Evolutionary conservation across 495 filamentous ascomycete species (phyloP).

Genomic region (Chaetomium cochliodes): DNA sequence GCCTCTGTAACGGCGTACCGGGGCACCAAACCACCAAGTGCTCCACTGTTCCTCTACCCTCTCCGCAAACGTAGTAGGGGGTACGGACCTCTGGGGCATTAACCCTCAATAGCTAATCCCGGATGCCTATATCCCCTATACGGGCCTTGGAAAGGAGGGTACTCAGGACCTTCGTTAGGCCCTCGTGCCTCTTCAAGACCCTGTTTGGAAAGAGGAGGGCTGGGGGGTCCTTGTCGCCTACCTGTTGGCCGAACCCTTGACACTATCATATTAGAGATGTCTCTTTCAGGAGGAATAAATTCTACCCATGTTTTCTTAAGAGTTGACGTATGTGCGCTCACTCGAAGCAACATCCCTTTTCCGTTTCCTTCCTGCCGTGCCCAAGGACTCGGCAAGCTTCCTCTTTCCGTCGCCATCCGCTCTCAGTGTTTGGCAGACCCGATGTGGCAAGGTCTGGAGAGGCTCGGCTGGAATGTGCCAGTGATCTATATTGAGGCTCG

Average conservation of each 20-base stretch:
- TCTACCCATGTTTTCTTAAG: not conserved
- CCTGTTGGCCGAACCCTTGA: not conserved
- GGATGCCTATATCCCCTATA: conserved; percentile 12
- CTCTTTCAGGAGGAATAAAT: no score
- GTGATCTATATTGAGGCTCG: not conserved
- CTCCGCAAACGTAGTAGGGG: not conserved
- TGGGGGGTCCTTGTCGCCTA: conserved; percentile 2
- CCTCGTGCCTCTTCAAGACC: not conserved
- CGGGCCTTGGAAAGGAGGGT: conserved; percentile 1
- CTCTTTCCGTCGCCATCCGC: not conserved
- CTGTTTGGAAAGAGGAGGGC: not conserved
- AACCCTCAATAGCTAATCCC: conserved; percentile 1
- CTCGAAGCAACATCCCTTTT: not conserved
- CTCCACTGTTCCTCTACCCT: conserved; percentile 7
- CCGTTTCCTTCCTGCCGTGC: not conserved
- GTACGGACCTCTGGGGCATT: conserved; percentile 4
- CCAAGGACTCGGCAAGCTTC: not conserved
- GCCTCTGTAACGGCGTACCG: not conserved
- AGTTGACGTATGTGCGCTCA: not conserved
- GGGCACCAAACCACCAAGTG: conserved; percentile 5
- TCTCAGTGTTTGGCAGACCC: not conserved
- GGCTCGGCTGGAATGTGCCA: conserved; percentile 5
- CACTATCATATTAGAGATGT: no score
- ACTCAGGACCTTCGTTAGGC: conserved; percentile 7
- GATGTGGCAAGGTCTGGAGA: conserved; percentile 1